phyloP scores from a whole-genome alignment of 2,329 filamentous ascomycete species.

The Coniochaeta sp. region DNA sequence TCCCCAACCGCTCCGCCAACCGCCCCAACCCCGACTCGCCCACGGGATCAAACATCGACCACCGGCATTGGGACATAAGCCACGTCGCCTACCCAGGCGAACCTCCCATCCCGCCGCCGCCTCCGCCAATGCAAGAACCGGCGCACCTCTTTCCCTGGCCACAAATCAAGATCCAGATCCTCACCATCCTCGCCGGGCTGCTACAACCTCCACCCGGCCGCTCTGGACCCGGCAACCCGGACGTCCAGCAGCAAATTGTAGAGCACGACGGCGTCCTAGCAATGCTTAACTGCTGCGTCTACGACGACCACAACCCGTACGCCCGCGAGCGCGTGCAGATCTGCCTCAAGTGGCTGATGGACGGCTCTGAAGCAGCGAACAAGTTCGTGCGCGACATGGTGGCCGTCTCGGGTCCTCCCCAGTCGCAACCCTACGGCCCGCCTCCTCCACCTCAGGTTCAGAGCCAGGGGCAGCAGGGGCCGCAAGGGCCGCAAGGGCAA shows the following conservation, averaged over 20 bases:
- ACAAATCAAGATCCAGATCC: constrained; percentile 84
- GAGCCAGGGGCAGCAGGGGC: no score
- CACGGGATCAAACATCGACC: constrained; percentile 3
- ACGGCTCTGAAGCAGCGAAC: constrained; percentile 67
- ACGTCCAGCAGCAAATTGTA: constrained; percentile 83
- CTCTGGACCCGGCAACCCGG: constrained; percentile 56
- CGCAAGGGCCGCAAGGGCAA: no score
- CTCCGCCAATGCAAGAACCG: constrained; percentile 51
- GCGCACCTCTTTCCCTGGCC: constrained; percentile 60
- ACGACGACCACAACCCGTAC: constrained; percentile 90
- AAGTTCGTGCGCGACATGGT: constrained; percentile 62
- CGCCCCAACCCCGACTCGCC: constrained; percentile 14
- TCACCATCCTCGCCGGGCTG: constrained; percentile 81
- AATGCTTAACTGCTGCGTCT: constrained; percentile 80
- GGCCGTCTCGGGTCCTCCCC: constrained; percentile 30
- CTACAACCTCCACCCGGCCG: constrained; percentile 71
- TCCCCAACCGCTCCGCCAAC: constrained; percentile 26
- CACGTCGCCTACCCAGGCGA: constrained; percentile 24
- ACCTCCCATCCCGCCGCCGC: constrained; percentile 35
- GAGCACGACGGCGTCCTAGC: constrained; percentile 80
- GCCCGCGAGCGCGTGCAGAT: constrained; percentile 88
- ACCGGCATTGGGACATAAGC: constrained; percentile 9
- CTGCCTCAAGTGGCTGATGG: constrained; percentile 76
- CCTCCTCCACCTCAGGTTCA: neutral
- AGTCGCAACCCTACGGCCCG: neutral